Conservation (phyloP, 805 yeast species). For the Zygosaccharomyces bisporus region DNA sequence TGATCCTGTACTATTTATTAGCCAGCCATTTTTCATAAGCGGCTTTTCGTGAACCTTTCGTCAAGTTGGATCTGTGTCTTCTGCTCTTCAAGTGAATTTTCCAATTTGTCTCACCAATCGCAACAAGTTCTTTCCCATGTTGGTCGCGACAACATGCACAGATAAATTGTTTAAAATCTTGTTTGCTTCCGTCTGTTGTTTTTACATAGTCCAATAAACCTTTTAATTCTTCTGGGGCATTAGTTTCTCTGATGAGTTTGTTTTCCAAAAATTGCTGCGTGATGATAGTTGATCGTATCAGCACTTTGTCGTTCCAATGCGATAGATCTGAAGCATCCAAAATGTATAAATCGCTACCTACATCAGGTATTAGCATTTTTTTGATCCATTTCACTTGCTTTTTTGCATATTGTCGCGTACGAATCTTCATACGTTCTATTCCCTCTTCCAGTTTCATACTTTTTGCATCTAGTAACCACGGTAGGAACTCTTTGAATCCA, state of each 20-base stretch:
- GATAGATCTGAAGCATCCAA: slow-evolving; percentile 73
- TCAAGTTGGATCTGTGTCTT: slow-evolving; percentile 57
- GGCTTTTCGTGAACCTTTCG: slow-evolving; percentile 47
- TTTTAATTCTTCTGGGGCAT: slow-evolving; percentile 41
- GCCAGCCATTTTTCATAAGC: slow-evolving; percentile 48
- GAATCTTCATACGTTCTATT: slow-evolving; percentile 70
- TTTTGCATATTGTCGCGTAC: slow-evolving; percentile 83
- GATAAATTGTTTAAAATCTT: slow-evolving; percentile 58
- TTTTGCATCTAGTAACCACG: slow-evolving; percentile 47
- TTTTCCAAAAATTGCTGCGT: slow-evolving; percentile 40
- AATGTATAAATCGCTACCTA: slow-evolving; percentile 58
- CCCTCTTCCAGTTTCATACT: slow-evolving; percentile 42
- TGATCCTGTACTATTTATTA: slow-evolving; percentile 8
- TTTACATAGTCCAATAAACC: slow-evolving; percentile 23
- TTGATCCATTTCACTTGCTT: slow-evolving; percentile 89
- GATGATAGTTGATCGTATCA: slow-evolving; percentile 50
- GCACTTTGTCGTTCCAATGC: slow-evolving; percentile 58
- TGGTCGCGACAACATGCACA: slow-evolving; percentile 65
- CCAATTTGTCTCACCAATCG: slow-evolving; percentile 74
- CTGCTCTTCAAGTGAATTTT: slow-evolving; percentile 61
- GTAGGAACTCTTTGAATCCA: slow-evolving; percentile 86
- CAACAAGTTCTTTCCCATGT: slow-evolving; percentile 51
- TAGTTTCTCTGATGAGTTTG: slow-evolving; percentile 13
- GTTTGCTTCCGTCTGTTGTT: slow-evolving; percentile 8
- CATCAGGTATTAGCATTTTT: slow-evolving; percentile 60